phyloP scores from a whole-genome alignment of 2,329 filamentous ascomycete species.

The Colletotrichum lentis region DNA sequence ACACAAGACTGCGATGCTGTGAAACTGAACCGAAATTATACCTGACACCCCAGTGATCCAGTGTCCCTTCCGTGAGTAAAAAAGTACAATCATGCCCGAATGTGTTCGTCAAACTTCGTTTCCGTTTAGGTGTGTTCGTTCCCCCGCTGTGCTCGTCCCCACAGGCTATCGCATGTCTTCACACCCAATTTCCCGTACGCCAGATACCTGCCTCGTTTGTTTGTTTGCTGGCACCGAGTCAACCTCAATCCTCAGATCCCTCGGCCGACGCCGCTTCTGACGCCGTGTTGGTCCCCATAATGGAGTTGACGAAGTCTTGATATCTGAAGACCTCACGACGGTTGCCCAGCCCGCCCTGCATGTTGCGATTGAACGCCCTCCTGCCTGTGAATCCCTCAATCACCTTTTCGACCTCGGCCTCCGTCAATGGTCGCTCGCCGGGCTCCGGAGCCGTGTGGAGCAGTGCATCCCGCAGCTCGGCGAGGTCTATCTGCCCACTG shows the following conservation, averaged over 20 bases:
- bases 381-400: slow-evolving; percentile 85
- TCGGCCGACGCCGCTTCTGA: slow-evolving; percentile 46
- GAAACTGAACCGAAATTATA: slow-evolving; percentile 31
- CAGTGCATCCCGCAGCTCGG: slow-evolving; percentile 82
- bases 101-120: slow-evolving; percentile 28
- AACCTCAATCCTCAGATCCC: slow-evolving; percentile 38
- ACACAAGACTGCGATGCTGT: slow-evolving; percentile 15
- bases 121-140: slow-evolving; percentile 22
- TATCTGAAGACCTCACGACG: slow-evolving; percentile 93
- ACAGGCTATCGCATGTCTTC: slow-evolving; percentile 27
- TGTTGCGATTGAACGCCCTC: slow-evolving; percentile 78
- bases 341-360: slow-evolving; percentile 63
- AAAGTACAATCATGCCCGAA: slow-evolving; percentile 29
- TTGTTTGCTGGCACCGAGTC: slow-evolving; percentile 1
- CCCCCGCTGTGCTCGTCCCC: slow-evolving; percentile 25
- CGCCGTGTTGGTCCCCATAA: slow-evolving; percentile 63
- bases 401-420: slow-evolving; percentile 84
- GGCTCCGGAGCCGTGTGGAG: slow-evolving; percentile 82
- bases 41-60: slow-evolving; percentile 15
- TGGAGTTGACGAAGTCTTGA: slow-evolving; percentile 83
- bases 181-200: slow-evolving; percentile 14
- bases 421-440: slow-evolving; percentile 70
- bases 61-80: slow-evolving; percentile 18
- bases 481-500: slow-evolving; percentile 87
- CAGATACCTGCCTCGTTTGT: not conserved